Conservation (phyloP, 2,329 filamentous ascomycete species). For the Diaporthe citri region DNA sequence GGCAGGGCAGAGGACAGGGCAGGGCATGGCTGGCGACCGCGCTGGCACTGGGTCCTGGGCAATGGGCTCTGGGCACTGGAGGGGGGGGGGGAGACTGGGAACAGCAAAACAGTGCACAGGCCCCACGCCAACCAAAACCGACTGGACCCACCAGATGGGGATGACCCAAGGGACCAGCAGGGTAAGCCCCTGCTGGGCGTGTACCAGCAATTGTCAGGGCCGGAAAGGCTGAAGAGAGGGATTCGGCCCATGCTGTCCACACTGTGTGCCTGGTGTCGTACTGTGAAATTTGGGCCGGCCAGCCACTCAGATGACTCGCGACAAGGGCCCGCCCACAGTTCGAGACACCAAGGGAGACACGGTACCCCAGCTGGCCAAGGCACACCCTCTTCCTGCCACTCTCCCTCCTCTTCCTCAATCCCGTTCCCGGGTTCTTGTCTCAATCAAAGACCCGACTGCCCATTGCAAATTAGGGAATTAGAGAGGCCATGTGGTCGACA, state of each 20-base stretch:
- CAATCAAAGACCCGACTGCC: conserved; percentile 25
- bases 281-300: conserved; percentile 20
- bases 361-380: conserved; percentile 19
- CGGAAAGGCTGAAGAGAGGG: conserved; percentile 18
- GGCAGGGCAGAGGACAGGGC: conserved; percentile 9
- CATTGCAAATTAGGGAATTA: conserved; percentile 31
- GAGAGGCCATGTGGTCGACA: conserved; percentile 28
- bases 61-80: conserved; percentile 3
- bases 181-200: conserved; percentile 26
- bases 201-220: conserved; percentile 29
- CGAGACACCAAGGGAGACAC: conserved; percentile 30
- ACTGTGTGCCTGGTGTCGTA: conserved; percentile 5
- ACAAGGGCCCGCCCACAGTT: conserved; percentile 30
- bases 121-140: conserved; percentile 32
- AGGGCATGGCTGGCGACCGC: conserved; percentile 19
- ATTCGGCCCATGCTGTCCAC: conserved; percentile 6
- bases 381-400: not conserved
- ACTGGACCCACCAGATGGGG: conserved; percentile 31
- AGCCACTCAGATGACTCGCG: conserved; percentile 27
- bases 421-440: conserved; percentile 30
- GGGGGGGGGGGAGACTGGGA: conserved; percentile 2
- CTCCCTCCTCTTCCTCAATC: conserved; percentile 9
- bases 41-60: conserved; percentile 19
- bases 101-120: conserved; percentile 36
- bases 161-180: conserved; percentile 11